A percentile compares a stretch with the other conserved stretches of the same genome.
phyloP scores from a whole-genome alignment of 2,329 filamentous ascomycete genomes.

The Clonostachys rosea region DNA sequence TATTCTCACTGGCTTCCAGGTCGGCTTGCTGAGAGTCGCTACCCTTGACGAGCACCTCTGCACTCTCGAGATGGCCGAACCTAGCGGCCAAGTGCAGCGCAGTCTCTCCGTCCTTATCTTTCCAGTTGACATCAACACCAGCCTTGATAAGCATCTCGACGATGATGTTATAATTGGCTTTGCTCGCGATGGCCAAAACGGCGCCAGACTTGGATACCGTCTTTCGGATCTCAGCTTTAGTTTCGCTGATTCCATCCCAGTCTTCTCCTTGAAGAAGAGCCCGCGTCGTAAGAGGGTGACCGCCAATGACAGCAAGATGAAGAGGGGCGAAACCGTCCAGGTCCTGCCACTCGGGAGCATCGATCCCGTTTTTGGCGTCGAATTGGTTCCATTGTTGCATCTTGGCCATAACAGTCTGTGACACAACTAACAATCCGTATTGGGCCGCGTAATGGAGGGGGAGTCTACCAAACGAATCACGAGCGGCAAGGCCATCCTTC shows the following conservation, averaged over 20 bases:
- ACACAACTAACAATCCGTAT: constrained; percentile 90
- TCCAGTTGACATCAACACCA: constrained; percentile 89
- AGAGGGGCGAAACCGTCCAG: constrained; percentile 85
- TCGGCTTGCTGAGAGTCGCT: constrained; percentile 67
- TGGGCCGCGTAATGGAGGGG: constrained; percentile 93
- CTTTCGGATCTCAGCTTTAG: constrained; percentile 61
- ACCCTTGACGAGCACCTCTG: constrained; percentile 68
- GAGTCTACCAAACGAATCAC: constrained; percentile 76
- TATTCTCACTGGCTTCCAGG: constrained; percentile 73
- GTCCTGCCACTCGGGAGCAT: constrained; percentile 86
- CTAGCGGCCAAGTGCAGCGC: constrained; percentile 88
- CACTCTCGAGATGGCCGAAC: constrained; percentile 80
- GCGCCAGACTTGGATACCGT: constrained; percentile 77
- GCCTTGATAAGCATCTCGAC: constrained; percentile 85
- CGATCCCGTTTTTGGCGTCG: constrained; percentile 78
- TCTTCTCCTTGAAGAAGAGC: constrained; percentile 76
- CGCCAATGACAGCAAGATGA: constrained; percentile 87
- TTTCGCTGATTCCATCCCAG: constrained; percentile 60
- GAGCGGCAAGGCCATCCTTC: constrained; percentile 58
- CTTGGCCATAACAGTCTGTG: constrained; percentile 77
- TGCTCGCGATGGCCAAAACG: constrained; percentile 83
- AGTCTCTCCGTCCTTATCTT: constrained; percentile 84
- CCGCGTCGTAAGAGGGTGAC: constrained; percentile 81
- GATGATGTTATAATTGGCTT: constrained; percentile 79
- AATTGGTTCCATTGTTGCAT: constrained; percentile 91